A percentile compares a stretch with the other conserved stretches of the same genome.
These are phyloP conservation scores for Clohesyomyces aquaticus DNA, from an alignment of 495 filamentous ascomycete species.

Conservation along the genomic window DNA sequence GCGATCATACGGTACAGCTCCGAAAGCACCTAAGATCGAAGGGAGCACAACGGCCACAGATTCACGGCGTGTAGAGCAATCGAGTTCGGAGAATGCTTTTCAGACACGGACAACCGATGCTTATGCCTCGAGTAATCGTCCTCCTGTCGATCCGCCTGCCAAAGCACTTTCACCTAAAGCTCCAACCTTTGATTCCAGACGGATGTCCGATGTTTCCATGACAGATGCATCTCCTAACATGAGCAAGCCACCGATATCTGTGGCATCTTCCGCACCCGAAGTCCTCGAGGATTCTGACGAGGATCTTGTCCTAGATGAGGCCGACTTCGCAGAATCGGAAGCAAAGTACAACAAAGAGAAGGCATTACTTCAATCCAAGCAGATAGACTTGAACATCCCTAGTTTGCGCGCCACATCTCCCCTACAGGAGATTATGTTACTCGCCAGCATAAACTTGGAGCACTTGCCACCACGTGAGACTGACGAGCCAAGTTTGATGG, in stretches of 20 bases:
- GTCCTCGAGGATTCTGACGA: conserved; percentile 45
- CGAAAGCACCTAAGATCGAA: conserved; percentile 37
- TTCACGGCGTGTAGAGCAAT: conserved; percentile 12
- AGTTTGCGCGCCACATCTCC: conserved; percentile 43
- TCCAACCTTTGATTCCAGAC: conserved; percentile 19
- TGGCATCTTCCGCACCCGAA: conserved; percentile 21
- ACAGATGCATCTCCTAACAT: conserved; percentile 22
- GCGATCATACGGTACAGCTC: conserved; percentile 24
- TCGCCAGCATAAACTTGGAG: conserved; percentile 27
- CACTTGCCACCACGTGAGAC: conserved; percentile 28
- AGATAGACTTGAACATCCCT: conserved; percentile 43
- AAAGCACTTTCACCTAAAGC: conserved; percentile 16
- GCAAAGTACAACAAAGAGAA: conserved; percentile 47
- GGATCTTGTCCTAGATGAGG: conserved; percentile 46
- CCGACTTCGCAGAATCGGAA: conserved; percentile 43
- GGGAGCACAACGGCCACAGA: conserved; percentile 9
- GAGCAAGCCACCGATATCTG: conserved; percentile 23
- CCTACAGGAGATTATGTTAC: conserved; percentile 40
- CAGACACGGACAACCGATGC: background rate
- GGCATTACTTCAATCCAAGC: conserved; percentile 41
- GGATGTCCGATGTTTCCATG: conserved; percentile 36
- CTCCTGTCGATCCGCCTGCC: background rate
- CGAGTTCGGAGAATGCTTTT: background rate
- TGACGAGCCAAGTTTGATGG: conserved; percentile 1
- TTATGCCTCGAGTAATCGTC: conserved; percentile 5